These are phyloP conservation scores for Dysphania ambrosioides DNA, from an alignment of 148 eudicot species.

Conservation along the genomic window DNA sequence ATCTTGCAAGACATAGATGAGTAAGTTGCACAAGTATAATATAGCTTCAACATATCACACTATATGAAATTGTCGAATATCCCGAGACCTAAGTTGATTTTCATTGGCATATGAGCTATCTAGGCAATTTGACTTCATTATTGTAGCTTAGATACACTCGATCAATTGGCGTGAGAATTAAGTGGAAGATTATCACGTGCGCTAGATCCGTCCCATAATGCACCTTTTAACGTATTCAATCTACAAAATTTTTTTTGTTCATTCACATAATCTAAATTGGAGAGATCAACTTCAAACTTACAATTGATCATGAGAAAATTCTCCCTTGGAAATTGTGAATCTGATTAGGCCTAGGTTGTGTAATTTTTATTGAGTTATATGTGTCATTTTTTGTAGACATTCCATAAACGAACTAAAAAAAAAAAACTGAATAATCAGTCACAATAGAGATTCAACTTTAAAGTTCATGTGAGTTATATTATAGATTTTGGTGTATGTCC, in stretches of 20 bases:
- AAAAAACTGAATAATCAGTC: no score
- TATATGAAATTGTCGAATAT: not conserved
- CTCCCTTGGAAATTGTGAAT: not conserved
- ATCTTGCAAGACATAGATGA: slow-evolving; percentile 1
- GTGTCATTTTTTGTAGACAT: no score
- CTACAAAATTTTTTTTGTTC: not conserved
- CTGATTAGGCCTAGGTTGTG: not conserved
- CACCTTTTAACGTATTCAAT: slow-evolving; percentile 4
- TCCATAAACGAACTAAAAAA: no score
- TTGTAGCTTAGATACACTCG: not conserved
- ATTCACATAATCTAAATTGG: not conserved
- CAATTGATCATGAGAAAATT: no score
- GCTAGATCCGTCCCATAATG: slow-evolving; percentile 30
- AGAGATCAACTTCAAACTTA: not conserved
- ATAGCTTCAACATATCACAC: no score
- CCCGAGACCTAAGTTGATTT: slow-evolving; percentile 26
- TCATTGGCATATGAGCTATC: slow-evolving; percentile 20
- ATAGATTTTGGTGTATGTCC: no score
- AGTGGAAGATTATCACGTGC: slow-evolving; percentile 21
- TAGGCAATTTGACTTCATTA: slow-evolving; percentile 11
- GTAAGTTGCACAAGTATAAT: not conserved
- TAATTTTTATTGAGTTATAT: no score
- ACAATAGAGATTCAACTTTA: no score
- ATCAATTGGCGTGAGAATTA: slow-evolving; percentile 22
- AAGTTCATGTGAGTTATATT: no score